Evolutionary conservation across 2,329 filamentous ascomycete species (phyloP), one percentile per base, ranked within the genome.

Genomic region (Emericellopsis cladophorae): DNA sequence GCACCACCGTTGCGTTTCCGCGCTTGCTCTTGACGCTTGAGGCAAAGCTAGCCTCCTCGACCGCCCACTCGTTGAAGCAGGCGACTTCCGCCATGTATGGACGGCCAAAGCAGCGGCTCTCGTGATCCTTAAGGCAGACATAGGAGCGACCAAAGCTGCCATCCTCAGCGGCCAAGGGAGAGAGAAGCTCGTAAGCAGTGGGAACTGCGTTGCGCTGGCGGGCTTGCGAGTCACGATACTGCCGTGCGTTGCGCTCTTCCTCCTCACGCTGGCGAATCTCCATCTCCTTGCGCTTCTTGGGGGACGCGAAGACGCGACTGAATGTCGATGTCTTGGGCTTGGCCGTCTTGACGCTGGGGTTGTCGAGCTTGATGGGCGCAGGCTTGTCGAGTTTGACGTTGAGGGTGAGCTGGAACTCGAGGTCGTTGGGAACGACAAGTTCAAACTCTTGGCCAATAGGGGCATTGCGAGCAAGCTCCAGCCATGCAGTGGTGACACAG

Each of bases 381-480:
- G 84, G 85, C 54, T 89, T 85, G 49, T 89, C 84, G 21, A 96
- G 72, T 66, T 95, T 95, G 48, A 94, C 93, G 50, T 95, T 94
- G 12, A 98, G 74, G 1, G 92, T 96, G 32, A 98, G 76, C 62
- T 98, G 92, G 65, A 98, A 98, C 60, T 98, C 92, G n/a, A 98
- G 77, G 51, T 98, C 92, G 51, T 95, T 92, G 39, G 93, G 81
- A 22, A 98, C 92, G 26, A 96, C 89, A 36, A 98, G 79, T 64
- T 98, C 92, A 52, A 98, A 98, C 58, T 98, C 92, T 56, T 98
- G 92, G 7, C 90, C 92, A 50, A 98, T 96, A 0, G 92, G 88
- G 2, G 92, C 90, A 44, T 84, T 90, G 51, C 84, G 84, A 16
- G 87, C 88, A 44, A 98, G 70, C 59, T 98, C 92, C 8, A 96